Evolutionary conservation across 768 basidiomycete species (phyloP).

Genomic region (Coprinopsis strossmayeri): DNA sequence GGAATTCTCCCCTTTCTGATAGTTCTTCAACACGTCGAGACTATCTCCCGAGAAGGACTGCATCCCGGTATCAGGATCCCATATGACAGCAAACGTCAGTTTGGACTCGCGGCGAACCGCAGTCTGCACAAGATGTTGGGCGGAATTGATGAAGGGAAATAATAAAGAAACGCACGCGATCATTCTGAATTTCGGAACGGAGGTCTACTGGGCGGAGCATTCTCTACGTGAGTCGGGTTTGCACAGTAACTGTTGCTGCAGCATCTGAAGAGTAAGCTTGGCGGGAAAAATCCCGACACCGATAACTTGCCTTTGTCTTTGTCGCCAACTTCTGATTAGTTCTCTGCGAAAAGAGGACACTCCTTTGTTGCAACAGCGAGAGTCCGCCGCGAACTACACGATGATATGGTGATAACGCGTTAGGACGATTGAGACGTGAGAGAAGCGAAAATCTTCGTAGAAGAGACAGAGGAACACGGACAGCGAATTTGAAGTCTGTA

Average conservation of each 20-base stretch:
- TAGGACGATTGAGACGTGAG: no score
- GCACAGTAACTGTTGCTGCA: neutral
- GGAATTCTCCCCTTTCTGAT: neutral
- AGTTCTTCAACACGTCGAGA: slow-evolving; percentile 4
- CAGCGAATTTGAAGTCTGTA: neutral
- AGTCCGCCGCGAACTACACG: no score
- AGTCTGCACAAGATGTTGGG: neutral
- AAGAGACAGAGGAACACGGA: no score
- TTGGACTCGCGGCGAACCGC: neutral
- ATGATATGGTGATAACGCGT: no score
- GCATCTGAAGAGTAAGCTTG: neutral
- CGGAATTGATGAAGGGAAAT: neutral
- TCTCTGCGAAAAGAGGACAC: no score
- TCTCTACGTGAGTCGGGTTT: neutral
- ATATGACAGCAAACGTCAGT: slow-evolving; percentile 8
- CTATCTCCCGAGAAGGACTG: slow-evolving; percentile 9
- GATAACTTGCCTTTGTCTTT: neutral
- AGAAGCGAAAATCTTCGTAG: no score
- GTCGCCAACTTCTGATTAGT: neutral
- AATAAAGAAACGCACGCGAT: neutral
- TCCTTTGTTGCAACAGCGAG: no score
- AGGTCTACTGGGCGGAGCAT: slow-evolving; percentile 2
- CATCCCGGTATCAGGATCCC: slow-evolving; percentile 10
- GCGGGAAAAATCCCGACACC: neutral
- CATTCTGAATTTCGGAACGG: neutral